Evolutionary conservation across 176 grass and related monocot genomes (phyloP), one percentile per base, ranked within the genome.

Genomic region (Oryza glumipatula): DNA sequence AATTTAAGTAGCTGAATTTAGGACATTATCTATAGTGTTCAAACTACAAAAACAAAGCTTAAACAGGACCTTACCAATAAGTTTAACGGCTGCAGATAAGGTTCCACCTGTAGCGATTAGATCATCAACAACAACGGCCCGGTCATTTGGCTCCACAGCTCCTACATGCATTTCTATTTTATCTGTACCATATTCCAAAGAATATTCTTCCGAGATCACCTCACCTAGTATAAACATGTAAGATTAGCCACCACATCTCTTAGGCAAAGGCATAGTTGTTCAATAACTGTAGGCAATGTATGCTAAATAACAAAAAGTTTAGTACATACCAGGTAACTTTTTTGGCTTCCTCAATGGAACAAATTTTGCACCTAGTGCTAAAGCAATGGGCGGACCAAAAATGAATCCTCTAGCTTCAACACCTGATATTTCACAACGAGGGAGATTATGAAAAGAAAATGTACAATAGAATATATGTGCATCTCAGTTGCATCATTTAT

Each of bases 391-490:
- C 75, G 93, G 88, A 10, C 96, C 96, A 52, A 99, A 99, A 83
- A 99, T 99, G 23, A 99, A 99, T 64, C 96, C 96, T 87, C 96
- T 92, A 79, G 96, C 96, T 87, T 99, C 96, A 74, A 99, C 81
- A 87, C 96, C 96, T 99, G 76, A 54, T 89, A 58, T 79, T 63
- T 41, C 24, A 82, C 73, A 65, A 68, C 15, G 64, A 84, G 2
- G 1, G 73, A 3, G 54, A 23, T 8, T 39, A 72, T 43, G 26
- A 82, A 3, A 77, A 38, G 28, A 28, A 8, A 73, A 47, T 71
- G 71, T 46, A 33, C 15, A 46, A 76, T 6, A 28, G 13, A 69
- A 21, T 49, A 67, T 10, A 68, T 12, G 79, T 69, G 7, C 8
- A 43, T 23, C 24, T 72, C 13, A 19, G 41, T 7, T 70, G 13